Percentiles rank a stretch among this genome's conserved stretches.
These are phyloP conservation scores for Hebeloma cylindrosporum DNA, from an alignment of 768 basidiomycete genomes.

Conservation along the genomic window DNA sequence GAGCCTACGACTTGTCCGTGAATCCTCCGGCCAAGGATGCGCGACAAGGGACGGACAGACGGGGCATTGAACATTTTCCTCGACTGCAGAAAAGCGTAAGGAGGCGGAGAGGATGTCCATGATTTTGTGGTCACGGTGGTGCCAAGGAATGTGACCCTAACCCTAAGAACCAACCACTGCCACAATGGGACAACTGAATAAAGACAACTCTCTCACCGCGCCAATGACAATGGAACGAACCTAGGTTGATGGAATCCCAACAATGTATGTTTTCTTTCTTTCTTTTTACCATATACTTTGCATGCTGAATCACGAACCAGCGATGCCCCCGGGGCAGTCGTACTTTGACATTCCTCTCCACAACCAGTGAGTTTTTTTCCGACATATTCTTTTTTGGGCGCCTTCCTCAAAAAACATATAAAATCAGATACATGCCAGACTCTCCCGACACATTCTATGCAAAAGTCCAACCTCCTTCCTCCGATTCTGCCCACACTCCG, in stretches of 20 bases:
- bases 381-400: background rate
- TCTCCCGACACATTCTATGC: conserved; percentile 21
- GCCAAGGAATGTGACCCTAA: background rate
- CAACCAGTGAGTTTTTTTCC: conserved; percentile 9
- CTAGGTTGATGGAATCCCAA: too few species aligned
- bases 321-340: conserved; percentile 10
- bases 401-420: background rate
- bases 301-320: too few species aligned
- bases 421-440: conserved; percentile 15
- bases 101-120: background rate
- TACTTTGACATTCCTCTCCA: conserved; percentile 13
- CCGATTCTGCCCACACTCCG: conserved; percentile 18
- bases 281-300: background rate
- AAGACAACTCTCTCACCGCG: background rate
- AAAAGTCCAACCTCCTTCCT: conserved; percentile 18
- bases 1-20: background rate
- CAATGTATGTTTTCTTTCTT: conserved; percentile 3
- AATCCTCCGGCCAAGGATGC: background rate
- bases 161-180: background rate
- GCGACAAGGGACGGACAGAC: background rate
- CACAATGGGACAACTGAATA: background rate
- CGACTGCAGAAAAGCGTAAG: background rate
- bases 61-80: background rate
- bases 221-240: too few species aligned
- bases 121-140: background rate